Evolutionary conservation across 805 yeast species (phyloP), one percentile per base, ranked within the genome.

Genomic region (Wickerhamomyces kurtzmanii): DNA sequence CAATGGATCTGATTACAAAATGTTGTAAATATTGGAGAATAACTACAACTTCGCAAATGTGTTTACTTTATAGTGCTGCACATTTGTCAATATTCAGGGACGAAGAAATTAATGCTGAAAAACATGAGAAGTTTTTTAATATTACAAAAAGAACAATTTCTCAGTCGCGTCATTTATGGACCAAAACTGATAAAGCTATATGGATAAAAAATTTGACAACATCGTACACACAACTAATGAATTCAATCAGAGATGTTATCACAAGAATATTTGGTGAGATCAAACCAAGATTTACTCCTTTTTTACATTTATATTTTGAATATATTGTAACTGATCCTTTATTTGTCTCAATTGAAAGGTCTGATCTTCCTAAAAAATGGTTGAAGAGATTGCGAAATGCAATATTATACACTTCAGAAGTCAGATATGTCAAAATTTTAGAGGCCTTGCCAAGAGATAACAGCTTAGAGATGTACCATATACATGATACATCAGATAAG

Each of bases 21-120:
- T 67, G 71, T 30, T 55, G 71, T 6, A 59, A 55, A 22, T 57
- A 68, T 29, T 81, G 91, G 91, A 55, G 80, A 32, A 47, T 78
- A 5, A 66, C 64, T 33, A 48, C 47, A 6, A 55, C 72, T 0
- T 58, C 82, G 0, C 52, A 68, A 27, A 67, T 73, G 0, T 58
- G 67, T 1, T 39, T 70, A 6, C 33, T 75, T 5, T 70, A 64
- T 30, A 64, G 73, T 5, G 76, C 79, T 1, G 62, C 65, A 2
- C 61, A 61, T 33, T 45, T 41, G 8, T 44, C 55, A 8, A 40
- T 60, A 9, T 39, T 61, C 22, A 45, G 42, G 20, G 47, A 44
- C 9, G 49, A 48, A 17, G 47, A 48, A 9, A 31, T 62, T 5
- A 50, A 55, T 20, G 36, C 49, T 3, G 47, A 39, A 3, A 35